Evolutionary conservation across 768 basidiomycete genomes (phyloP).

Genomic region (Psilocybe cyanescens): DNA sequence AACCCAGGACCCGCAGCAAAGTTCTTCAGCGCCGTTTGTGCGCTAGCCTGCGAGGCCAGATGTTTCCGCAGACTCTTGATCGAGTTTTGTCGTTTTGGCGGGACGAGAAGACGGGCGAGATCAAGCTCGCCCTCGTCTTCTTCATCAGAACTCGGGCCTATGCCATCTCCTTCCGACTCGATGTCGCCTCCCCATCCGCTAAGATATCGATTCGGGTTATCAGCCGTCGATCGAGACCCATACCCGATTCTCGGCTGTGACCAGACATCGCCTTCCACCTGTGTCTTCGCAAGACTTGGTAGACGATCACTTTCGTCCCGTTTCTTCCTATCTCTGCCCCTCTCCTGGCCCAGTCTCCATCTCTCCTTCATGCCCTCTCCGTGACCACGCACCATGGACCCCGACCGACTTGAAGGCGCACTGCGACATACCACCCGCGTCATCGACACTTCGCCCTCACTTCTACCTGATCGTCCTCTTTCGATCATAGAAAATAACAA

Average conservation of each 20-base stretch:
- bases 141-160: constrained; percentile 40
- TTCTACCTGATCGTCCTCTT: constrained; percentile 35
- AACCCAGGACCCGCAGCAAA: constrained; percentile 3
- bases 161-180: constrained; percentile 25
- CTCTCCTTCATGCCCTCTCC: constrained; percentile 23
- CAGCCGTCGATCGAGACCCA: not conserved
- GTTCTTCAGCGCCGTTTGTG: constrained; percentile 19
- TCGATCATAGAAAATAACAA: constrained; percentile 40
- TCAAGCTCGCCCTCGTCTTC: constrained; percentile 59
- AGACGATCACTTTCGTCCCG: constrained; percentile 42
- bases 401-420: constrained; percentile 66
- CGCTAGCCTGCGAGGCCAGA: constrained; percentile 31
- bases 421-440: constrained; percentile 70
- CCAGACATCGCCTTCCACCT: constrained; percentile 63
- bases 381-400: constrained; percentile 42
- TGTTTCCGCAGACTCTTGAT: constrained; percentile 74
- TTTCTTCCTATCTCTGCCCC: constrained; percentile 23
- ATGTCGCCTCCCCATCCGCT: constrained; percentile 27
- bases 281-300: constrained; percentile 65
- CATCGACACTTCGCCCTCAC: constrained; percentile 47
- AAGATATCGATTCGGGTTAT: constrained; percentile 30
- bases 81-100: constrained; percentile 73
- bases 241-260: constrained; percentile 23
- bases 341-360: constrained; percentile 24
- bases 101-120: constrained; percentile 69